Percentiles rank a stretch among this genome's conserved stretches.
Conservation (phyloP, 1,284 basidiomycete genomes). For the Apiotrichum sp. region DNA sequence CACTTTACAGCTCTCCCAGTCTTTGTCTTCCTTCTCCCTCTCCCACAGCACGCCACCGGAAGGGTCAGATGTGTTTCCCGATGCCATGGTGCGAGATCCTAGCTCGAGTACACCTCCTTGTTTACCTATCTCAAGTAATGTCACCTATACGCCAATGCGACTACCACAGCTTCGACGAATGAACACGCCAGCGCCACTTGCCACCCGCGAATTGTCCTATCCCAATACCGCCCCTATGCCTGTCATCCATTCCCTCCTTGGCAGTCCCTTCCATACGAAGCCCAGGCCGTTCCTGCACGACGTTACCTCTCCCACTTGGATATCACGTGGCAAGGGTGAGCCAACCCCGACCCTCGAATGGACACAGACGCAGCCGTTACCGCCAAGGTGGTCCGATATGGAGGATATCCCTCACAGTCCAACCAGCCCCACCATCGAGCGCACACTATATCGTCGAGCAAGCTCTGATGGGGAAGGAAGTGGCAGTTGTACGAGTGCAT, state of each 20-base stretch:
- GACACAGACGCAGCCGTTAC: background rate
- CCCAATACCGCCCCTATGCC: constrained; percentile 36
- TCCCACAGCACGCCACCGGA: constrained; percentile 22
- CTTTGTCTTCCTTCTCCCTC: constrained; percentile 37
- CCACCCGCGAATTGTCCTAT: constrained; percentile 9
- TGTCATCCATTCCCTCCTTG: constrained; percentile 29
- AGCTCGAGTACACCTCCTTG: constrained; percentile 10
- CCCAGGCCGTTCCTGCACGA: constrained; percentile 12
- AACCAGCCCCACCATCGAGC: background rate
- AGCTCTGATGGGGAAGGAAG: constrained; percentile 27
- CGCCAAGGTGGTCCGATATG: background rate
- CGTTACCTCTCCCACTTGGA: constrained; percentile 1
- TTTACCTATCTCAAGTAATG: constrained; percentile 5
- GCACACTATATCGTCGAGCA: background rate
- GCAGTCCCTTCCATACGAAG: constrained; percentile 34
- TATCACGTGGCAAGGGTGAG: background rate
- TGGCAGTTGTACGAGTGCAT: constrained; percentile 33
- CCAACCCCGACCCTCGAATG: background rate
- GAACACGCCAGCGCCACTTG: constrained; percentile 10
- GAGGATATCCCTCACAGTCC: background rate
- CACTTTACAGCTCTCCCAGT: constrained; percentile 29
- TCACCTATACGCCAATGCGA: constrained; percentile 11
- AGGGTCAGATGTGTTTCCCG: constrained; percentile 3
- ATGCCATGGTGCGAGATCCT: constrained; percentile 3
- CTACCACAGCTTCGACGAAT: constrained; percentile 1